Conservation (phyloP, 2,329 filamentous ascomycete species). For the Mycosphaerella sp. region DNA sequence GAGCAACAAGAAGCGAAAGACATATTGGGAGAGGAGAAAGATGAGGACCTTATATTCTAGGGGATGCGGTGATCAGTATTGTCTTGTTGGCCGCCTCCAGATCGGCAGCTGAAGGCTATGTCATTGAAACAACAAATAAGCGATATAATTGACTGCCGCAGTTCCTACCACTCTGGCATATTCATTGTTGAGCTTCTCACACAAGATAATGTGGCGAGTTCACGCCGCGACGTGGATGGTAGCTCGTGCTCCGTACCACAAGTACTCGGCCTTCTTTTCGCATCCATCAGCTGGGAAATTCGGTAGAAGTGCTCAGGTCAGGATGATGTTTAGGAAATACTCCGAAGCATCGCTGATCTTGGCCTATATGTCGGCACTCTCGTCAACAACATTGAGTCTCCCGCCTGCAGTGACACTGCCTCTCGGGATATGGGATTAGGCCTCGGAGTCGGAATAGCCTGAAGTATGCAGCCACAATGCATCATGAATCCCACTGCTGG, state of each 20-base stretch:
- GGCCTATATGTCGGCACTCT: no score
- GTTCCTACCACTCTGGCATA: background rate
- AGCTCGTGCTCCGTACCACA: background rate
- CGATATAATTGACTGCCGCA: background rate
- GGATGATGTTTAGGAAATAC: no score
- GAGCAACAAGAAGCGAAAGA: conserved; percentile 26
- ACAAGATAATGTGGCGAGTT: background rate
- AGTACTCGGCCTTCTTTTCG: background rate
- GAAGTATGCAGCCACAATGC: no score
- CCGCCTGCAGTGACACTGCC: no score
- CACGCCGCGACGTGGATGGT: background rate
- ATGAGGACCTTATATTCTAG: conserved; percentile 29
- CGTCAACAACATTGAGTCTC: no score
- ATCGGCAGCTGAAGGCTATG: background rate
- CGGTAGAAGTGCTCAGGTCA: background rate
- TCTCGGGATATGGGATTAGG: no score
- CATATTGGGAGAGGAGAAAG: conserved; percentile 34
- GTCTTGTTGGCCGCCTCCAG: background rate
- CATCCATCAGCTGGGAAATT: background rate
- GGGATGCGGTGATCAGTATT: background rate
- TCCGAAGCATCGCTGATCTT: no score
- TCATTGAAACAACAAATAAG: background rate
- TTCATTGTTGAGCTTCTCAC: no score
- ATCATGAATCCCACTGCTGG: no score
- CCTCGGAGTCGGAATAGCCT: no score